Conservation (phyloP, 2,329 filamentous ascomycete genomes). For the Diplodia mutila region DNA sequence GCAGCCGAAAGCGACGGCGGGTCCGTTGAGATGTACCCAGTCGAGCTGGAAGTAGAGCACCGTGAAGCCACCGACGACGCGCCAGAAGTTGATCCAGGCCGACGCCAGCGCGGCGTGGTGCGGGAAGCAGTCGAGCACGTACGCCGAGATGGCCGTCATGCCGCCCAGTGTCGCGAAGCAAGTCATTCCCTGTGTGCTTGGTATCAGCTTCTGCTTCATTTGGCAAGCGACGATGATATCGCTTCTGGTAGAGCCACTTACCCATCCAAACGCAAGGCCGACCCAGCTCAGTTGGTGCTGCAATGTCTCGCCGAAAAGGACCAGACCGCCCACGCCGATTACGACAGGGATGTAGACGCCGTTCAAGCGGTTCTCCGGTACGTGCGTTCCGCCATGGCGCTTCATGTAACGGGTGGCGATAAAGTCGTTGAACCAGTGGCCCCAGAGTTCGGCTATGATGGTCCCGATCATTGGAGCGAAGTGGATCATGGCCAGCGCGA, state of each 20-base stretch:
- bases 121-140: conserved; percentile 41
- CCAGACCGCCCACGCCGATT: conserved; percentile 39
- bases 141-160: conserved; percentile 41
- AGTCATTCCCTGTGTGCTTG: conserved; percentile 33
- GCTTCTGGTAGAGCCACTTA: not conserved
- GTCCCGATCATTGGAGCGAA: conserved; percentile 43
- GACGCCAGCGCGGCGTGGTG: conserved; percentile 38
- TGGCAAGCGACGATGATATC: too few species aligned
- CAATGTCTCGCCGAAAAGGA: conserved; percentile 40
- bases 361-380: conserved; percentile 40
- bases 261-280: conserved; percentile 41
- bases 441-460: conserved; percentile 38
- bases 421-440: conserved; percentile 45
- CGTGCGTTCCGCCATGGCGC: conserved; percentile 35
- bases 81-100: conserved; percentile 41
- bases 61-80: conserved; percentile 40
- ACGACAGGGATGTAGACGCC: conserved; percentile 39
- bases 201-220: not conserved
- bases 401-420: conserved; percentile 38
- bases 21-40: conserved; percentile 39
- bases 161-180: conserved; percentile 40
- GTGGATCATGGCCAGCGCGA: conserved; percentile 38
- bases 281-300: conserved; percentile 40
- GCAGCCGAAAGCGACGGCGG: conserved; percentile 39
- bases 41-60: conserved; percentile 43